Conservation (phyloP, 768 basidiomycete species). For the Termitomyces sp. region DNA sequence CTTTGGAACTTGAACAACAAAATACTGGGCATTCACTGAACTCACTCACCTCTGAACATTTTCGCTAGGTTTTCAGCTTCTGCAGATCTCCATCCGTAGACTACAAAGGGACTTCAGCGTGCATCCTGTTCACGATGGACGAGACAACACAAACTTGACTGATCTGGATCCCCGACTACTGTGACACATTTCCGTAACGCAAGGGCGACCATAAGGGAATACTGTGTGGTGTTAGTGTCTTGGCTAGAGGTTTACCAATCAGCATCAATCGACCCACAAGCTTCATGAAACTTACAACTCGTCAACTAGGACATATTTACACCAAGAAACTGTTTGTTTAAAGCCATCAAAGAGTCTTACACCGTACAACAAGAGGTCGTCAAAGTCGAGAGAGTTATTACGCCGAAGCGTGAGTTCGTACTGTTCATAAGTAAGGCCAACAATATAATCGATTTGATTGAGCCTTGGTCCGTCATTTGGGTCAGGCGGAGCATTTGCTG, state of each 20-base stretch:
- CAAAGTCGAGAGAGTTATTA: slow-evolving; percentile 80
- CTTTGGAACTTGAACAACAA: slow-evolving; percentile 26
- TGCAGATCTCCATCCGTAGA: slow-evolving; percentile 85
- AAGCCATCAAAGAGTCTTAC: slow-evolving; percentile 55
- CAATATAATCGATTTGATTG: slow-evolving; percentile 32
- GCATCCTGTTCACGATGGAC: background rate
- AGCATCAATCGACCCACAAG: background rate
- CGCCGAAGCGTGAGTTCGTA: slow-evolving; percentile 59
- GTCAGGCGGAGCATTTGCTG: background rate
- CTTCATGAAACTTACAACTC: slow-evolving; percentile 61
- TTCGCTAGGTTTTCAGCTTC: slow-evolving; percentile 69
- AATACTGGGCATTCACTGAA: too few relatives aligned
- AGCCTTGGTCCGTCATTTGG: background rate
- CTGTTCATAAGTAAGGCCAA: slow-evolving; percentile 52
- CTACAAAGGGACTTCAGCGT: slow-evolving; percentile 22
- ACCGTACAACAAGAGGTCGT: slow-evolving; percentile 75
- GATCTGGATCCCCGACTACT: slow-evolving; percentile 89
- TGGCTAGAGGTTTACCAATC: slow-evolving; percentile 33
- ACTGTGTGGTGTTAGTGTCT: slow-evolving; percentile 81
- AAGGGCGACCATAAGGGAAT: slow-evolving; percentile 70
- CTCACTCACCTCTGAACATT: slow-evolving; percentile 54
- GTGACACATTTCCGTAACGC: slow-evolving; percentile 56
- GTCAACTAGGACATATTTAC: slow-evolving; percentile 69
- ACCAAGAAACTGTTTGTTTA: slow-evolving; percentile 47
- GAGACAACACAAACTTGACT: slow-evolving; percentile 54